These are phyloP conservation scores for Bacidia rubella DNA, from an alignment of 495 filamentous ascomycete genomes.

Conservation along the genomic window DNA sequence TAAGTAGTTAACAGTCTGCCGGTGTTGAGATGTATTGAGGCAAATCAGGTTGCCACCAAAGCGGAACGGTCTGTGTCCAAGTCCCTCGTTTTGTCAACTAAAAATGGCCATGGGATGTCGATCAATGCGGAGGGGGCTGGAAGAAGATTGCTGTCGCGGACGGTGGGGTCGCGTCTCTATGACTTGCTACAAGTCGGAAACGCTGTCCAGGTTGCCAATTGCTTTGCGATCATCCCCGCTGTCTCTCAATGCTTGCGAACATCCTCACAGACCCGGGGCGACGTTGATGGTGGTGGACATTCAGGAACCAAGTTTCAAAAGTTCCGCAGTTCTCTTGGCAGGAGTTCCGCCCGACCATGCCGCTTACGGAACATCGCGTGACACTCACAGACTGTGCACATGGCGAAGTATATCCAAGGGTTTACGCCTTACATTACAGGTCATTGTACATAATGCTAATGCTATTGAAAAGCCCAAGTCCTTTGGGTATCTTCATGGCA, in stretches of 20 bases:
- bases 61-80: no score
- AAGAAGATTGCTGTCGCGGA: background rate
- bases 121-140: conserved; percentile 1
- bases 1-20: no score
- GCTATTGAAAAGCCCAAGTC: background rate
- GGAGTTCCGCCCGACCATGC: no score
- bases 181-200: no score
- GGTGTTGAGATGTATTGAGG: no score
- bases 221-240: background rate
- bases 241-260: background rate
- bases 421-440: background rate
- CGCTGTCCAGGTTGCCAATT: no score
- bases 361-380: background rate
- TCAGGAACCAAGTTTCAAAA: background rate
- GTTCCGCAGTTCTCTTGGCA: no score
- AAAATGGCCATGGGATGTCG: background rate
- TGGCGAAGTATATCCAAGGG: background rate
- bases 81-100: background rate
- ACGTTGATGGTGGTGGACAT: background rate
- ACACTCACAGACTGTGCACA: background rate
- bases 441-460: background rate
- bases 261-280: background rate
- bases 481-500: background rate
- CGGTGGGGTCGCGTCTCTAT: background rate
- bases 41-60: no score